phyloP scores from a whole-genome alignment of 805 yeast species.

The Wickerhamomyces strasburgensis region DNA sequence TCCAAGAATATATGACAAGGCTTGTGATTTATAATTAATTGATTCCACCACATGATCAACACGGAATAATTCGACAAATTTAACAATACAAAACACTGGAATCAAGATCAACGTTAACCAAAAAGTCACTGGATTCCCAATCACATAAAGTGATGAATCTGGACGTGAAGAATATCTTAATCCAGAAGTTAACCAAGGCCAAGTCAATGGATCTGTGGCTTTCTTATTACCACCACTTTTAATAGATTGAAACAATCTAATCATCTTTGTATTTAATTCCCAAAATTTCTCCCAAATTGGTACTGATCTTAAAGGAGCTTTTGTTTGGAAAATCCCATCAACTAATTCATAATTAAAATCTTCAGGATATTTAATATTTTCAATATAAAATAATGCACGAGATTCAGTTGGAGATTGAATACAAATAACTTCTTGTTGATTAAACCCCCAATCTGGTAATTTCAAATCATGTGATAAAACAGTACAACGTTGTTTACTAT shows the following conservation, averaged over 20 bases:
- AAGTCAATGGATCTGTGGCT: slow-evolving; percentile 44
- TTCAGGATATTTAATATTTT: slow-evolving; percentile 40
- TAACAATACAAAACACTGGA: slow-evolving; percentile 18
- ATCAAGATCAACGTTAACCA: slow-evolving; percentile 38
- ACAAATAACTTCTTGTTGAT: slow-evolving; percentile 87
- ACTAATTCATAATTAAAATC: slow-evolving; percentile 17
- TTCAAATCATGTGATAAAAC: slow-evolving; percentile 67
- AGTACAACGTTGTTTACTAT: slow-evolving; percentile 62
- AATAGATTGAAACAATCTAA: slow-evolving; percentile 14
- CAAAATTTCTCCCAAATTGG: slow-evolving; percentile 16
- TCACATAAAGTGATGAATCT: slow-evolving; percentile 44
- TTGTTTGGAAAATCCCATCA: slow-evolving; percentile 16
- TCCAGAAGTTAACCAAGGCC: slow-evolving; percentile 63
- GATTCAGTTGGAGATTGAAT: slow-evolving; percentile 64
- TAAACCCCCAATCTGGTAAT: slow-evolving; percentile 81
- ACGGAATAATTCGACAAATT: slow-evolving; percentile 25
- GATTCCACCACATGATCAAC: slow-evolving; percentile 13
- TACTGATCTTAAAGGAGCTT: slow-evolving; percentile 10
- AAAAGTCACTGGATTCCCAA: slow-evolving; percentile 63
- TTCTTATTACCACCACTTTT: slow-evolving; percentile 21
- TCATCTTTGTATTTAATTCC: slow-evolving; percentile 18
- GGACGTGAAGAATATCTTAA: slow-evolving; percentile 48
- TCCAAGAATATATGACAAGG: slow-evolving; percentile 38
- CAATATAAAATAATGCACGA: slow-evolving; percentile 72
- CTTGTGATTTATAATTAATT: slow-evolving; percentile 16